phyloP scores from a whole-genome alignment of 108 stramenopile species.

The Pelagomonas calceolata region DNA sequence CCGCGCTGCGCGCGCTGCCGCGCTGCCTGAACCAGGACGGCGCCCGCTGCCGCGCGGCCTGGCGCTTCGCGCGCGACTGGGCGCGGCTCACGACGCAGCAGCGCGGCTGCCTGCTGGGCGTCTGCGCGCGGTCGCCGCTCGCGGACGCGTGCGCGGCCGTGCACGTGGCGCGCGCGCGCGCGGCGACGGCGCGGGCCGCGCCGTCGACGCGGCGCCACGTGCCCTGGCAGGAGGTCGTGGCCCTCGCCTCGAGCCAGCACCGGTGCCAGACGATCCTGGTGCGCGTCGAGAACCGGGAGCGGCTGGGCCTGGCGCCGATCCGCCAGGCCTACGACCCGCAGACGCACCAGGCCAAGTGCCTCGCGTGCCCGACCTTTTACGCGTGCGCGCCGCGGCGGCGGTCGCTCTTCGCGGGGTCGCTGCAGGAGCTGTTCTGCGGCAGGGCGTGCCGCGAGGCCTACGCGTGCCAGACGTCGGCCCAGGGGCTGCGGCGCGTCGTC shows the following conservation, averaged over 20 bases:
- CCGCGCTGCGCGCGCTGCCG: too few species aligned
- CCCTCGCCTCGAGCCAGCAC: background rate
- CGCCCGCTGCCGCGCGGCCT: background rate
- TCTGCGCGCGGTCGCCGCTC: background rate
- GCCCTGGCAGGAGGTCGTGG: background rate
- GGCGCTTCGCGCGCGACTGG: conserved; percentile 1
- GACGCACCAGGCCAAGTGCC: background rate
- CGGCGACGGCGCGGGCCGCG: background rate
- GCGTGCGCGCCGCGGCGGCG: background rate
- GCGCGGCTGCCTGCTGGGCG: background rate
- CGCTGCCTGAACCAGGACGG: background rate
- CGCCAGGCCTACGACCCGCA: background rate
- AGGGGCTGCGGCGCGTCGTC: background rate
- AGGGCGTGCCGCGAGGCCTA: background rate
- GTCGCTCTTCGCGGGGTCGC: background rate
- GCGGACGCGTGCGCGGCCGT: background rate
- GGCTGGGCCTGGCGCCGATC: background rate
- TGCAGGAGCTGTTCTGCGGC: background rate
- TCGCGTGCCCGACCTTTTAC: background rate
- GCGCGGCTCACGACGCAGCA: background rate
- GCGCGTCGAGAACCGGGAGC: background rate
- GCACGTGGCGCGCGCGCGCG: background rate
- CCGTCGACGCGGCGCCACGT: background rate
- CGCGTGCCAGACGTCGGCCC: background rate
- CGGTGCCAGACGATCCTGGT: background rate